These are phyloP conservation scores for Dillenia turbinata DNA, from an alignment of 164 flowering plant genomes.

Conservation along the genomic window DNA sequence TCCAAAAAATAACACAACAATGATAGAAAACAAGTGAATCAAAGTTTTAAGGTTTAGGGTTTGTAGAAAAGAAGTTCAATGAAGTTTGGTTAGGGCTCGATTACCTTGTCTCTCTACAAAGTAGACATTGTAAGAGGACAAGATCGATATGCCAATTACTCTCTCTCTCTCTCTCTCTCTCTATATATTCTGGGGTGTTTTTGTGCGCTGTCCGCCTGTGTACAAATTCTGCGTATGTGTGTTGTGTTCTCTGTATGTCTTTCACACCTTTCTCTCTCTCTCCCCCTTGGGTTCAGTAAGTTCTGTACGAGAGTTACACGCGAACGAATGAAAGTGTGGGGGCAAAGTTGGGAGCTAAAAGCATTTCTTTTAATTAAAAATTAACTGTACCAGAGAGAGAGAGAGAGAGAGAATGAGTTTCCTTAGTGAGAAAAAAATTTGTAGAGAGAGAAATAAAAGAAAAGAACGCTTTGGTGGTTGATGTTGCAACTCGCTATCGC, in stretches of 20 bases:
- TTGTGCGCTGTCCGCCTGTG: no score
- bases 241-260: background rate
- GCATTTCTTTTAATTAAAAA: conserved; percentile 10
- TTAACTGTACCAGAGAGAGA: background rate
- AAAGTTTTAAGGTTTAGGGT: no score
- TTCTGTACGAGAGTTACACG: conserved; percentile 21
- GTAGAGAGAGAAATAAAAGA: no score
- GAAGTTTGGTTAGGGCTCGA: background rate
- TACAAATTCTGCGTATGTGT: no score
- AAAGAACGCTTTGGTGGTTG: no score
- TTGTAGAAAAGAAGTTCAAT: no score
- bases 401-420: background rate
- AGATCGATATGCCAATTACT: conserved; percentile 1
- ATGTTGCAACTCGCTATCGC: no score
- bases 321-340: conserved; percentile 14
- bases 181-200: background rate
- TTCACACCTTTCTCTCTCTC: background rate
- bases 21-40: background rate
- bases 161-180: background rate
- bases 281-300: background rate
- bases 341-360: background rate
- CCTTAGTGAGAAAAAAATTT: no score
- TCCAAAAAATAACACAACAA: background rate
- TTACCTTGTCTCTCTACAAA: conserved; percentile 28
- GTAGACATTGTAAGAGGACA: conserved; percentile 16